These are phyloP conservation scores for Pittosporum tobira DNA, from an alignment of 129 eudicot genomes.

Conservation along the genomic window DNA sequence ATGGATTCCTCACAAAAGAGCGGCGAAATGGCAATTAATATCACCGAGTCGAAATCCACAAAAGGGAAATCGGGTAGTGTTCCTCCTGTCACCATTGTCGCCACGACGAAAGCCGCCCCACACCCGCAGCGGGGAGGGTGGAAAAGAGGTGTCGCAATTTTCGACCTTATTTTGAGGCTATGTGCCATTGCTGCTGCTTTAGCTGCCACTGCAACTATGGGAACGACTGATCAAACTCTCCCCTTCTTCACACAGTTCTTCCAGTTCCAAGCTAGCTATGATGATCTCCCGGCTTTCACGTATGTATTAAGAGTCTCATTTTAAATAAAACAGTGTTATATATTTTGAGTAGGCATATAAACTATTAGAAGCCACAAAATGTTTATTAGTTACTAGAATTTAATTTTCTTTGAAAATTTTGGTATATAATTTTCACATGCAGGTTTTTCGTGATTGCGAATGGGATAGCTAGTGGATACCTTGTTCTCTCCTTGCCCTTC, in stretches of 20 bases:
- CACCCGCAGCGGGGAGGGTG: constrained; percentile 26
- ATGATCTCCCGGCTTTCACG: constrained; percentile 69
- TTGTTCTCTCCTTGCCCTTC: constrained; percentile 70
- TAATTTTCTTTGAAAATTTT: too few relatives aligned
- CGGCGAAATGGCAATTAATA: constrained; percentile 37
- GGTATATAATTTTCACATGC: constrained; percentile 13
- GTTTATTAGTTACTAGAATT: too few relatives aligned
- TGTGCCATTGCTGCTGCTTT: constrained; percentile 44
- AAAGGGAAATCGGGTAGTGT: constrained; percentile 25
- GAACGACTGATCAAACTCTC: constrained; percentile 45
- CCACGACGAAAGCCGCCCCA: constrained; percentile 20
- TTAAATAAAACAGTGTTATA: too few relatives aligned
- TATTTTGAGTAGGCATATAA: too few relatives aligned
- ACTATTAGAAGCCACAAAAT: too few relatives aligned
- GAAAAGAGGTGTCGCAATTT: constrained; percentile 51
- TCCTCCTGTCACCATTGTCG: constrained; percentile 24
- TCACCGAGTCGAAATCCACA: constrained; percentile 29
- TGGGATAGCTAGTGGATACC: constrained; percentile 60
- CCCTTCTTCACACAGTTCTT: constrained; percentile 40
- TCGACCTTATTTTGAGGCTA: constrained; percentile 52
- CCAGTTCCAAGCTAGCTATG: constrained; percentile 62
- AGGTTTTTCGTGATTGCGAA: constrained; percentile 72
- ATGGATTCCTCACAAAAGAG: constrained; percentile 41
- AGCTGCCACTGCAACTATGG: constrained; percentile 55
- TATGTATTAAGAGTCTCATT: too few relatives aligned